phyloP scores from a whole-genome alignment of 805 yeast genomes.

The Cyberlindnera subsufficiens region DNA sequence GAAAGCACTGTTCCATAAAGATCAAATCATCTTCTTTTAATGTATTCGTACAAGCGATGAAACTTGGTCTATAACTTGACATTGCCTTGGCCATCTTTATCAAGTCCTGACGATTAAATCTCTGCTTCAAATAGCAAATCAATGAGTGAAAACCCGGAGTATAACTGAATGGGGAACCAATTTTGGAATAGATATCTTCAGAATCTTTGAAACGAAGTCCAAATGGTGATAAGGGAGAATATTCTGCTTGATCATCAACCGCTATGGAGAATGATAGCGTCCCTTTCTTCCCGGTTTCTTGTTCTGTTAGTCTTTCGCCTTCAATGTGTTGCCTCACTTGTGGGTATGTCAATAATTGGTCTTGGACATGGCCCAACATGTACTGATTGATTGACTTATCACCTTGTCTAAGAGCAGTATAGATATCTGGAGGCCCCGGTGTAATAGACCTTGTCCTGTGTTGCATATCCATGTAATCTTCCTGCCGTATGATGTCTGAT shows the following conservation, averaged over 20 bases:
- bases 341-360: constrained; percentile 45
- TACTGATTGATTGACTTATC: constrained; percentile 63
- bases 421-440: constrained; percentile 19
- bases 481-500: constrained; percentile 52
- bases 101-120: constrained; percentile 67
- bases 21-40: constrained; percentile 86
- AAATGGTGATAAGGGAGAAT: constrained; percentile 18
- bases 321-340: constrained; percentile 39
- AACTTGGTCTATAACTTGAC: constrained; percentile 88
- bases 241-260: constrained; percentile 14
- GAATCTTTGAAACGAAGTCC: constrained; percentile 55
- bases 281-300: not conserved
- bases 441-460: constrained; percentile 14
- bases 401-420: constrained; percentile 36
- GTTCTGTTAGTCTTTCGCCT: constrained; percentile 11
- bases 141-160: constrained; percentile 87
- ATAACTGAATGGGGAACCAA: constrained; percentile 75
- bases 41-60: constrained; percentile 87
- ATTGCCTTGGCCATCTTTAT: constrained; percentile 81
- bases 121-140: constrained; percentile 59
- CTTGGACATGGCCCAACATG: constrained; percentile 46
- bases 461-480: constrained; percentile 10
- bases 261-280: constrained; percentile 24
- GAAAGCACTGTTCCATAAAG: constrained; percentile 95
- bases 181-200: constrained; percentile 72